Evolutionary conservation across 345 rosid genomes (phyloP).

Genomic region (Dimocarpus longan): DNA sequence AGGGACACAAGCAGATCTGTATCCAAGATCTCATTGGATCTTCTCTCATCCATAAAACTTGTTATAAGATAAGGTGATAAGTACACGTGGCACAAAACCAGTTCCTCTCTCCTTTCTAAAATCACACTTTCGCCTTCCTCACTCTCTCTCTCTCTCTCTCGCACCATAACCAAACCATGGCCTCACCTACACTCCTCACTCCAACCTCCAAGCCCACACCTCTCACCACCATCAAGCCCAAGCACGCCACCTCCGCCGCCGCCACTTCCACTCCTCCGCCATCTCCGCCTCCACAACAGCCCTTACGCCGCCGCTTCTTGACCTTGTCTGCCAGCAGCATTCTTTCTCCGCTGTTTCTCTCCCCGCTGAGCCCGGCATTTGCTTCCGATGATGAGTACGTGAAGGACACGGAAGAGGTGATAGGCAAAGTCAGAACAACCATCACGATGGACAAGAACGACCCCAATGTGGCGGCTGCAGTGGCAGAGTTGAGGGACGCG

Average conservation of each 20-base stretch:
- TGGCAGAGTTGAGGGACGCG: slow-evolving; percentile 71
- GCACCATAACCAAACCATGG: slow-evolving; percentile 46
- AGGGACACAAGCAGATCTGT: neutral
- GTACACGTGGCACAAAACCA: slow-evolving; percentile 70
- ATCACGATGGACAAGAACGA: slow-evolving; percentile 72
- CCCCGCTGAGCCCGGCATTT: slow-evolving; percentile 42
- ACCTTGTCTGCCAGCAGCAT: slow-evolving; percentile 35
- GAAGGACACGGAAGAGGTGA: slow-evolving; percentile 76
- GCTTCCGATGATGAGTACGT: slow-evolving; percentile 79
- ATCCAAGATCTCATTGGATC: slow-evolving; percentile 24
- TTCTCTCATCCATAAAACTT: slow-evolving; percentile 36
- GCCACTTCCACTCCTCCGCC: slow-evolving; percentile 9
- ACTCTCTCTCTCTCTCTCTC: neutral
- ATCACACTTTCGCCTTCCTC: slow-evolving; percentile 9
- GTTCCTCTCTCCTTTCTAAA: slow-evolving; percentile 11
- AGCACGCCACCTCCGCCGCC: slow-evolving; percentile 22
- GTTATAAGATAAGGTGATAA: slow-evolving; percentile 82
- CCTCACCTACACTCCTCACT: slow-evolving; percentile 68
- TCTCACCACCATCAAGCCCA: slow-evolving; percentile 29
- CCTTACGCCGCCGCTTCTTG: slow-evolving; percentile 64
- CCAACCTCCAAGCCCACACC: slow-evolving; percentile 51
- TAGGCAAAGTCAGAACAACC: slow-evolving; percentile 69
- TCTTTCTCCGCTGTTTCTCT: slow-evolving; percentile 28
- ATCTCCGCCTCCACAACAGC: slow-evolving; percentile 8
- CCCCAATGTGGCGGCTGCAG: slow-evolving; percentile 77